Conservation (phyloP, 2,329 filamentous ascomycete genomes). For the Cladorrhinum sp. region DNA sequence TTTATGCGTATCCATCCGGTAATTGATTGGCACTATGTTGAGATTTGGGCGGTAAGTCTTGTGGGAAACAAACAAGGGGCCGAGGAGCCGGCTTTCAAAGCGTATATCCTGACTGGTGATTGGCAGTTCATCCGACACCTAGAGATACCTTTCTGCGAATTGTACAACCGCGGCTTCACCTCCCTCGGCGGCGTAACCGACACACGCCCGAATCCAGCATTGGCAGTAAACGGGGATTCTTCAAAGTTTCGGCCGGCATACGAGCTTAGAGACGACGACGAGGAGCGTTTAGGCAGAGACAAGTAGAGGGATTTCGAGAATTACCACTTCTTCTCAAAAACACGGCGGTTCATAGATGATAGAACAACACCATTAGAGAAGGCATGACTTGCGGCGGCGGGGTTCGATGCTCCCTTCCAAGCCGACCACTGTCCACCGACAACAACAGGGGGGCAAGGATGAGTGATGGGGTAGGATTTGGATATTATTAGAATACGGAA, state of each 20-base stretch:
- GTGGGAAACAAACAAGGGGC: constrained; percentile 6
- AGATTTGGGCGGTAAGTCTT: constrained; percentile 90
- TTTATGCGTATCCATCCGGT: constrained; percentile 95
- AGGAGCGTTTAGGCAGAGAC: constrained; percentile 75
- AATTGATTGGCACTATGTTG: constrained; percentile 94
- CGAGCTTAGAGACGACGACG: constrained; percentile 69
- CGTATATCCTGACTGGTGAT: constrained; percentile 9
- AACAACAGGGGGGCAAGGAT: neutral
- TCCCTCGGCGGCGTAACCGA: constrained; percentile 87
- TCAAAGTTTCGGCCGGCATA: constrained; percentile 67
- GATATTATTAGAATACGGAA: neutral
- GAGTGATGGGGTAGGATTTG: neutral
- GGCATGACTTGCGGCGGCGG: constrained; percentile 1
- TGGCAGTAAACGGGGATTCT: constrained; percentile 40
- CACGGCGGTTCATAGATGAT: constrained; percentile 17
- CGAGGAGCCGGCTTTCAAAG: neutral
- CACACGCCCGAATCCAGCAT: constrained; percentile 81
- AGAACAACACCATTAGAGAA: constrained; percentile 21
- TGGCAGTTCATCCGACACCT: constrained; percentile 73
- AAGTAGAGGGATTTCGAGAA: constrained; percentile 33
- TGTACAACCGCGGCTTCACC: constrained; percentile 88
- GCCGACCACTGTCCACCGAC: neutral
- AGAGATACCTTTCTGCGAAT: constrained; percentile 74
- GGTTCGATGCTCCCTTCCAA: neutral
- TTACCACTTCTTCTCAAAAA: neutral